Evolutionary conservation across 2,329 filamentous ascomycete genomes (phyloP).

Genomic region (Aureobasidium lini): DNA sequence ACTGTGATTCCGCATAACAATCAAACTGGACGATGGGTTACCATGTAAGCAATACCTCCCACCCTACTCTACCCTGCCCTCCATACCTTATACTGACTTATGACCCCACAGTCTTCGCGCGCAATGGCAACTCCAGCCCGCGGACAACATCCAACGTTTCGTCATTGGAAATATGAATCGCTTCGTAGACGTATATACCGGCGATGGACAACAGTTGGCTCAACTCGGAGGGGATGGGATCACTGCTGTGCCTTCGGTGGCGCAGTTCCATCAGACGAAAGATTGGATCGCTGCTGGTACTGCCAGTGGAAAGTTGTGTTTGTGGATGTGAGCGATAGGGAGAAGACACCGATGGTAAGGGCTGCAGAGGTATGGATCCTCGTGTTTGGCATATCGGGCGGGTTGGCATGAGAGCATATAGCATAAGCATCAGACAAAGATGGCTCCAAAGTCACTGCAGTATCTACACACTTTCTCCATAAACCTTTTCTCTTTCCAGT

Average conservation of each 20-base stretch:
- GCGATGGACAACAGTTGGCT: constrained; percentile 76
- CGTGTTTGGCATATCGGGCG: not conserved
- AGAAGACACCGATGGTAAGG: no score
- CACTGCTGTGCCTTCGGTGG: constrained; percentile 87
- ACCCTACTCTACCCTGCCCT: not conserved
- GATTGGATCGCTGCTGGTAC: constrained; percentile 93
- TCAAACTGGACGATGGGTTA: constrained; percentile 91
- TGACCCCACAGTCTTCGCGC: constrained; percentile 53
- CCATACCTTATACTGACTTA: not conserved
- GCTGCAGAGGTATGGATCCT: no score
- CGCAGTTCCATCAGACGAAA: constrained; percentile 76
- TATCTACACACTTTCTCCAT: no score
- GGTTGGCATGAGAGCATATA: no score
- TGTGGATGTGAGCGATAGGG: constrained; percentile 63
- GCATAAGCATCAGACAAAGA: no score
- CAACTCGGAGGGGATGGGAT: constrained; percentile 85
- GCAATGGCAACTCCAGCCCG: constrained; percentile 80
- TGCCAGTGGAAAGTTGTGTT: constrained; percentile 81
- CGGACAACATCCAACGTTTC: constrained; percentile 76
- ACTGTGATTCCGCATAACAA: constrained; percentile 78
- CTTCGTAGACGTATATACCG: constrained; percentile 84
- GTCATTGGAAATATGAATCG: constrained; percentile 86
- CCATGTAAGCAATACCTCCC: constrained; percentile 52
- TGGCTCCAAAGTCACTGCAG: no score
- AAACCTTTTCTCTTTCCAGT: no score